A percentile compares a stretch with the other conserved stretches of the same genome.
Conservation (phyloP, 345 rosid species). For the Euphorbia peplus region DNA sequence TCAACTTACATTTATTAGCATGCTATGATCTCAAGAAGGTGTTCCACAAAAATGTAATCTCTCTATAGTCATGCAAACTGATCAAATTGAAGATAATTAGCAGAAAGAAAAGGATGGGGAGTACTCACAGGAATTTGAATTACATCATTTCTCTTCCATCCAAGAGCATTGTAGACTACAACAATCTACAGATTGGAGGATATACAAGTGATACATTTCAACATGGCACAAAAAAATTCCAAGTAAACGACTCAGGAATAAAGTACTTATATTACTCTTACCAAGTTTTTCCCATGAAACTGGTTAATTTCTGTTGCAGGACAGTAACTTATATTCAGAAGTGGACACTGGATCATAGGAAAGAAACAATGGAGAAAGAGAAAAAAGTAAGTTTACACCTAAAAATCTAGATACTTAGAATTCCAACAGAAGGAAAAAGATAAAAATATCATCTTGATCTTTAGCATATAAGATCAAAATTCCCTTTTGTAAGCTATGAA, state of each 20-base stretch:
- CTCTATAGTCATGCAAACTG: not conserved
- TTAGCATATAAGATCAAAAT: slow-evolving; percentile 1
- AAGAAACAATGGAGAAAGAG: not conserved
- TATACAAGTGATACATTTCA: slow-evolving; percentile 15
- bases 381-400: not conserved
- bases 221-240: slow-evolving; percentile 15
- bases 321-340: slow-evolving; percentile 91
- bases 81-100: slow-evolving; percentile 1
- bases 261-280: slow-evolving; percentile 29
- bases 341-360: slow-evolving; percentile 64
- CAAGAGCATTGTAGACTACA: slow-evolving; percentile 87
- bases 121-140: slow-evolving; percentile 82
- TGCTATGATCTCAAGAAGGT: not conserved
- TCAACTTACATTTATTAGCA: slow-evolving; percentile 1
- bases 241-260: slow-evolving; percentile 1
- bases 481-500: slow-evolving; percentile 1
- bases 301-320: slow-evolving; percentile 69
- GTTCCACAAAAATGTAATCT: not conserved
- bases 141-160: slow-evolving; percentile 88
- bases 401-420: slow-evolving; percentile 12
- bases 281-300: slow-evolving; percentile 69
- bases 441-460: not conserved
- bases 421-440: slow-evolving; percentile 7
- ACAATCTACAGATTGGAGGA: slow-evolving; percentile 47
- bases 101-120: not conserved